Evolutionary conservation across 1,284 basidiomycete genomes (phyloP).

Genomic region (Puccinia polysora): DNA sequence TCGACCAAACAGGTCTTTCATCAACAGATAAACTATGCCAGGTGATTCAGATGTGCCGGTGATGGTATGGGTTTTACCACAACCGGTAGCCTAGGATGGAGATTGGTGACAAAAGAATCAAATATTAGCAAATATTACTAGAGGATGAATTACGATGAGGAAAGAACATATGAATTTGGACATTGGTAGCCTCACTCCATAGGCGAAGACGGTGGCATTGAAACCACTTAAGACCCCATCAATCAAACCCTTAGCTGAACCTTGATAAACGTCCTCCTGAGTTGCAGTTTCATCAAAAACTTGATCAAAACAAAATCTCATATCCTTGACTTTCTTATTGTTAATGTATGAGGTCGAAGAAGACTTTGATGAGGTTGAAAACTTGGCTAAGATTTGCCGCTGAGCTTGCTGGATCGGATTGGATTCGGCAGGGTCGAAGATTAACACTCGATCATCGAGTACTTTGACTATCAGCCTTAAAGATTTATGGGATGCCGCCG

Average conservation of each 20-base stretch:
- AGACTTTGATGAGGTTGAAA: constrained; percentile 4
- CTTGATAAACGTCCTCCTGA: constrained; percentile 79
- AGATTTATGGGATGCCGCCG: constrained; percentile 23
- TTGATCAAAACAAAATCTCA: constrained; percentile 85
- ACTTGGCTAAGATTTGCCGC: constrained; percentile 38
- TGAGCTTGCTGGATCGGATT: constrained; percentile 57
- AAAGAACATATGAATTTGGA: too few species aligned
- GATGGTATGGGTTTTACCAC: constrained; percentile 96
- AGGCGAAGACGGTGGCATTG: constrained; percentile 94
- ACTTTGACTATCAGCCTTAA: constrained; percentile 51
- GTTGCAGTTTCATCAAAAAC: constrained; percentile 74
- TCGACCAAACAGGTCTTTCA: constrained; percentile 86
- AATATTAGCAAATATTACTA: constrained; percentile 11
- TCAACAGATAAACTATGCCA: constrained; percentile 90
- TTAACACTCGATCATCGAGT: constrained; percentile 60
- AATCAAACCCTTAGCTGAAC: constrained; percentile 76
- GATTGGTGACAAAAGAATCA: not conserved
- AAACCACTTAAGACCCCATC: constrained; percentile 82
- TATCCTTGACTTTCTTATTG: constrained; percentile 49
- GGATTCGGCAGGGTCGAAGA: constrained; percentile 90
- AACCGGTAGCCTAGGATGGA: constrained; percentile 75
- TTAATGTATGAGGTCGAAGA: not conserved
- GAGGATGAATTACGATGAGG: constrained; percentile 7
- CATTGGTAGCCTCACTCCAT: constrained; percentile 91
- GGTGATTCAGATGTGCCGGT: constrained; percentile 79